A percentile compares a stretch with the other conserved stretches of the same genome.
These are phyloP conservation scores for Diplodia seriata DNA, from an alignment of 2,329 filamentous ascomycete genomes.

Conservation along the genomic window DNA sequence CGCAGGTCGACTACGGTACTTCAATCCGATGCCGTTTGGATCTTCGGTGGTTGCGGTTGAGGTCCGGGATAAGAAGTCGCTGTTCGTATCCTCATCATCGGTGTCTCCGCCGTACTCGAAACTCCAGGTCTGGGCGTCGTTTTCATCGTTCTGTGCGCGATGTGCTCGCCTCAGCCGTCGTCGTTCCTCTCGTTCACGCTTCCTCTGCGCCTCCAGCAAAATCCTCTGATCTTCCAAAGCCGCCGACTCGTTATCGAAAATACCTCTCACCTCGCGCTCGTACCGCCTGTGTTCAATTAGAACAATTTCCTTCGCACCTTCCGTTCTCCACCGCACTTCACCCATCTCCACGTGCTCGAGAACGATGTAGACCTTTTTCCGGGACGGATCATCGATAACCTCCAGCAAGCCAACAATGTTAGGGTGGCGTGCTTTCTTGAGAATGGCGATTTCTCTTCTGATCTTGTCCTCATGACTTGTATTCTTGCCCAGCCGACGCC, in stretches of 20 bases:
- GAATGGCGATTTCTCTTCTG: slow-evolving; percentile 94
- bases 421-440: slow-evolving; percentile 97
- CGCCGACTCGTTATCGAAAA: slow-evolving; percentile 52
- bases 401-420: slow-evolving; percentile 95
- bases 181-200: slow-evolving; percentile 59
- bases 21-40: slow-evolving; percentile 7
- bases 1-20: slow-evolving; percentile 20
- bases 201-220: slow-evolving; percentile 57
- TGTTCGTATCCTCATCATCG: slow-evolving; percentile 56
- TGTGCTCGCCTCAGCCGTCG: slow-evolving; percentile 48
- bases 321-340: slow-evolving; percentile 92
- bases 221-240: slow-evolving; percentile 55
- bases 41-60: slow-evolving; percentile 43
- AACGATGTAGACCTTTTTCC: slow-evolving; percentile 98
- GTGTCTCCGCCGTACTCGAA: slow-evolving; percentile 76
- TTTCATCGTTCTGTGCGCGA: slow-evolving; percentile 38
- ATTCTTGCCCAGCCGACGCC: slow-evolving; percentile 80
- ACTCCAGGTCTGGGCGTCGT: slow-evolving; percentile 76
- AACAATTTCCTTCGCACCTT: slow-evolving; percentile 83
- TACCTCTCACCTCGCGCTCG: slow-evolving; percentile 69
- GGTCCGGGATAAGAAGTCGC: slow-evolving; percentile 46
- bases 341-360: slow-evolving; percentile 93
- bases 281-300: slow-evolving; percentile 81
- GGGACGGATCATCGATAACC: slow-evolving; percentile 94
- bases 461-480: slow-evolving; percentile 79